Base-by-base conservation (phyloP, 2,329 filamentous ascomycete genomes). In the Diplodia mutila region DNA sequence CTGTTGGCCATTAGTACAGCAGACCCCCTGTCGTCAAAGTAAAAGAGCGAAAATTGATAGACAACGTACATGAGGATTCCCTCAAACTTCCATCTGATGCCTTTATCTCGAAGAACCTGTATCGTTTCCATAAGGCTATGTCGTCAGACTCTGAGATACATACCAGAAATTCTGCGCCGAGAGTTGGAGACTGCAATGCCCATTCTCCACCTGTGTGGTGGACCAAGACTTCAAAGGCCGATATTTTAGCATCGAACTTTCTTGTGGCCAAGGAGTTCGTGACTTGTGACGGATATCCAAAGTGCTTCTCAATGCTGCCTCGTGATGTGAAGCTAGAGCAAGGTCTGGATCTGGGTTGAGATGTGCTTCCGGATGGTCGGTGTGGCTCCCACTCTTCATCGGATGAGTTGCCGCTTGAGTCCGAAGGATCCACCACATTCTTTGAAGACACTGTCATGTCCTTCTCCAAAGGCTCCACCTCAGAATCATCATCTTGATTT, bases 331-430 rank as follows among this genome's bases (percentile, higher is more conserved):
- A 8, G 8, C n/a, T 21, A 9, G 42, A 11, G 7, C 21, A 1
- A 0, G 7, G 6, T 9, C 18, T 9, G 18, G 18, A 46, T 3
- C 4, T 2, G 0, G 42, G 7, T n/a, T 5, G 1, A n/a, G 6
- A 2, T 21, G 16, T 14, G 14, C 37, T 39, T 39, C 2, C 5
- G 16, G 37, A 39, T 0, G 37, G 37, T 5, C 37, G 11, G 11
- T 14, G 14, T 16, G 37, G 37, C 2, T 39, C 37, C 14, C 4
- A 29, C 29, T 29, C 4, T 29, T 29, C 29, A 7, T 29, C 29
- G 29, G 29, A 29, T 7, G 7, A 29, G 7, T 7, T 29, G 7
- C 29, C 3, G 29, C 29, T 29, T 29, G 29, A 29, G 29, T 29
- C 7, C 4, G 29, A 9, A 12, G 32, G 32, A 34, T 12, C 32